A percentile compares a stretch with the other conserved stretches of the same genome.
Conservation (phyloP, 2,329 filamentous ascomycete genomes). For the Fusarium tuaranense region DNA sequence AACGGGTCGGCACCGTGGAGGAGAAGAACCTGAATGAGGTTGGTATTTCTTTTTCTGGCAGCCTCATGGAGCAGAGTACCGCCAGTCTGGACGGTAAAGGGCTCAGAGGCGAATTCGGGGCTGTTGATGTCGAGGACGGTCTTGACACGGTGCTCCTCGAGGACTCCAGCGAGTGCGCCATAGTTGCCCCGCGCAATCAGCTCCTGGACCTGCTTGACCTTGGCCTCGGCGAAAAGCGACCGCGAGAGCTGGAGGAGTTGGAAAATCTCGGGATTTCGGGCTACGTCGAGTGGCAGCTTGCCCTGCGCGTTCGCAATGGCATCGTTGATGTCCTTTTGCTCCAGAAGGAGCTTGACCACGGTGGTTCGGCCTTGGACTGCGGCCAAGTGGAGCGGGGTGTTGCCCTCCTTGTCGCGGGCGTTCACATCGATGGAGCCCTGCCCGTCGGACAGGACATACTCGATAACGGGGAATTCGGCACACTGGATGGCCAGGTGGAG, state of each 20-base stretch:
- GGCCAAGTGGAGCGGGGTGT: conserved; percentile 91
- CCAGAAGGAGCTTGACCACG: conserved; percentile 85
- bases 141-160: conserved; percentile 88
- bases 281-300: conserved; percentile 87
- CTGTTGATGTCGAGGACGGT: conserved; percentile 93
- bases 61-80: conserved; percentile 95
- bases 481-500: conserved; percentile 96
- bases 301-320: conserved; percentile 86
- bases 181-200: conserved; percentile 81
- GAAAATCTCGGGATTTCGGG: conserved; percentile 93
- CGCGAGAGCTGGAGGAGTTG: conserved; percentile 92
- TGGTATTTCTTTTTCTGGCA: conserved; percentile 85
- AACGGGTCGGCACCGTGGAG: conserved; percentile 97
- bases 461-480: conserved; percentile 90
- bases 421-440: conserved; percentile 82
- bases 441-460: conserved; percentile 89
- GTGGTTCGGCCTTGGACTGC: conserved; percentile 83
- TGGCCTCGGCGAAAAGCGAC: conserved; percentile 89
- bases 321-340: conserved; percentile 88
- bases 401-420: conserved; percentile 90
- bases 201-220: conserved; percentile 85
- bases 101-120: conserved; percentile 86
- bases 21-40: conserved; percentile 88
- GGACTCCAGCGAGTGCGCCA: conserved; percentile 78
- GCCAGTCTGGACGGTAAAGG: conserved; percentile 80